Conservation (phyloP, 1,139 yeast species). For the Sugiyamaella neomexicana region DNA sequence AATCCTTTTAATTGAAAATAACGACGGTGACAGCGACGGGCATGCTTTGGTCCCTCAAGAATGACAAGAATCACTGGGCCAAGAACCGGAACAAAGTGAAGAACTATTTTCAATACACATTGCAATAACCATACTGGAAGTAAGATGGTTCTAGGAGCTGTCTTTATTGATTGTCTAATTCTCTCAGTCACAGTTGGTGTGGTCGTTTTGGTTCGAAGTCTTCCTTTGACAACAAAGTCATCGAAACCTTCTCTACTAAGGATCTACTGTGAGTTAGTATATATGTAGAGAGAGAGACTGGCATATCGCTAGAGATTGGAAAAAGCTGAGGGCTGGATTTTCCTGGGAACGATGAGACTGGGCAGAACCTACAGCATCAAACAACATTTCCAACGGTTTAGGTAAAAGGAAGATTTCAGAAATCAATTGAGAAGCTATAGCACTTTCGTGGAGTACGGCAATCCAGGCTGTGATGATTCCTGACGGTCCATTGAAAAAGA, state of each 20-base stretch:
- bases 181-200: conserved; percentile 29
- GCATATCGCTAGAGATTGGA: no score
- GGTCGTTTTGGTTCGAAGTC: conserved; percentile 45
- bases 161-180: conserved; percentile 31
- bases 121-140: conserved; percentile 43
- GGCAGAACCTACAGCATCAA: conserved; percentile 47
- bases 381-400: conserved; percentile 53
- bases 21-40: conserved; percentile 55
- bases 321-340: no score
- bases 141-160: conserved; percentile 36
- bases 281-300: not conserved
- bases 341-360: no score
- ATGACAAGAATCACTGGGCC: conserved; percentile 61
- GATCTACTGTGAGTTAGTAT: conserved; percentile 33
- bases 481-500: conserved; percentile 55
- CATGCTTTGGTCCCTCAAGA: conserved; percentile 60
- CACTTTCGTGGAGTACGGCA: conserved; percentile 54
- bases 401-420: conserved; percentile 58
- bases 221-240: conserved; percentile 51
- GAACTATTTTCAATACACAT: conserved; percentile 38
- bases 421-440: conserved; percentile 52
- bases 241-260: conserved; percentile 52
- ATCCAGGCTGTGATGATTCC: conserved; percentile 57
- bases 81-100: conserved; percentile 58
- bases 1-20: conserved; percentile 63